These are phyloP conservation scores for Dactylonectria estremocensis DNA, from an alignment of 2,329 filamentous ascomycete genomes.

Conservation along the genomic window DNA sequence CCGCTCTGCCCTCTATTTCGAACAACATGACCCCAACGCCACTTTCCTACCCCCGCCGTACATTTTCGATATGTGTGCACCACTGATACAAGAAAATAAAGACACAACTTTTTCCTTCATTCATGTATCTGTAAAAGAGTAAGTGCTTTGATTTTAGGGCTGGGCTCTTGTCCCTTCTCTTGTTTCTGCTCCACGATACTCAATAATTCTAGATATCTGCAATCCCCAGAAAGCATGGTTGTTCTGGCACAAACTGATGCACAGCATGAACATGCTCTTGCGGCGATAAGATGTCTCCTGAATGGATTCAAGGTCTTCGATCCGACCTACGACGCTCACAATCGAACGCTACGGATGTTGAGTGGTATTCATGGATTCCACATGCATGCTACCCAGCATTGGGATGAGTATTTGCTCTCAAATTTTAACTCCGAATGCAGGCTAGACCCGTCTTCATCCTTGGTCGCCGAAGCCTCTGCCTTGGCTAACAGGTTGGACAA, in stretches of 20 bases:
- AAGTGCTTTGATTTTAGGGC: neutral
- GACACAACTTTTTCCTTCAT: constrained; percentile 48
- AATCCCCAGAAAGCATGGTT: constrained; percentile 13
- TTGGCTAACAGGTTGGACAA: neutral
- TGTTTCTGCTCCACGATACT: no score
- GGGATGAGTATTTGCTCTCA: constrained; percentile 25
- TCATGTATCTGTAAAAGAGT: constrained; percentile 50
- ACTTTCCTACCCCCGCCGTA: constrained; percentile 40
- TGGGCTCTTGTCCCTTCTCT: neutral
- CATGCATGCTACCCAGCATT: constrained; percentile 27
- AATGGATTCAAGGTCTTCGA: constrained; percentile 9
- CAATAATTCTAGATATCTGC: constrained; percentile 8
- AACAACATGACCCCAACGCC: constrained; percentile 22
- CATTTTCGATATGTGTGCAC: constrained; percentile 43
- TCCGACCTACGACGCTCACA: neutral
- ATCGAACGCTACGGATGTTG: neutral
- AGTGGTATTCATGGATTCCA: constrained; percentile 27
- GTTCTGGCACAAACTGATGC: neutral
- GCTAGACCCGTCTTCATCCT: neutral
- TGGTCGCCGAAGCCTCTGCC: neutral
- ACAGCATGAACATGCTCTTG: constrained; percentile 15
- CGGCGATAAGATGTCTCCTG: constrained; percentile 15
- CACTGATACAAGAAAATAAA: constrained; percentile 43
- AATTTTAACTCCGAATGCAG: neutral
- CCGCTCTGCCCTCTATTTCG: constrained; percentile 52